Base-by-base conservation (phyloP, 2,329 filamentous ascomycete genomes). In the Fusarium pseudonygamai region DNA sequence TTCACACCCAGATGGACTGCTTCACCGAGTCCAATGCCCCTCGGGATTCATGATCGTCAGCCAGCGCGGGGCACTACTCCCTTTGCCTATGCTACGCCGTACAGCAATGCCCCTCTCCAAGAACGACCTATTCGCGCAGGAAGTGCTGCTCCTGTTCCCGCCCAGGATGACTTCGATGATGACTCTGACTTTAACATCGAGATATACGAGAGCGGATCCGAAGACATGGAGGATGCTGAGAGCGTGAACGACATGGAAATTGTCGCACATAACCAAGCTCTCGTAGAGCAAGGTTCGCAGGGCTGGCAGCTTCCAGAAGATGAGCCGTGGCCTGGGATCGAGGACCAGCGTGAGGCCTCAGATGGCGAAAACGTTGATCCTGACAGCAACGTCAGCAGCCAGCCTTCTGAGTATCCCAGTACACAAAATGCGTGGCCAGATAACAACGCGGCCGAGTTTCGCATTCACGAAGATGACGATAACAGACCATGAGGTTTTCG, bases 51-150 rank as follows among this genome's bases (percentile, higher is more conserved):
- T 11, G 82, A 84, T 49, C 80, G 80, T 59, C 74, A 79, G 75
- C 81, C 77, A 65, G 77, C 79, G 60, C 81, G 86, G 37, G 80
- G 80, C 20, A 85, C 84, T 18, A 90, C 87, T 1, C 92, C 91
- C 0, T 90, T 90, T 72, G 91, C 90, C n/a, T 95, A 95, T 77
- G 92, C 92, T 6, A 95, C 93, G 1, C 93, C 93, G 1, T 87
- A 92, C 78, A 94, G 92, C 77, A 91, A 90, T 69, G 88, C 85
- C 7, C 85, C 89, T 2, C 79, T 82, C 14, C 80, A 84, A 18
- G 86, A 87, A 60, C 82, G 83, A 22, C 71, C 71, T 10, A 47
- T 77, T 5, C 76, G 80, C 20, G 75, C 76, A 47, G 76, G 78
- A 39, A 82, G 81, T 50, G 68, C 76, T 20, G 73, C 76, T 12